A percentile compares a stretch with the other conserved stretches of the same genome.
These are phyloP conservation scores for Aleurites moluccanus DNA, from an alignment of 441 rosid species.

Conservation along the genomic window DNA sequence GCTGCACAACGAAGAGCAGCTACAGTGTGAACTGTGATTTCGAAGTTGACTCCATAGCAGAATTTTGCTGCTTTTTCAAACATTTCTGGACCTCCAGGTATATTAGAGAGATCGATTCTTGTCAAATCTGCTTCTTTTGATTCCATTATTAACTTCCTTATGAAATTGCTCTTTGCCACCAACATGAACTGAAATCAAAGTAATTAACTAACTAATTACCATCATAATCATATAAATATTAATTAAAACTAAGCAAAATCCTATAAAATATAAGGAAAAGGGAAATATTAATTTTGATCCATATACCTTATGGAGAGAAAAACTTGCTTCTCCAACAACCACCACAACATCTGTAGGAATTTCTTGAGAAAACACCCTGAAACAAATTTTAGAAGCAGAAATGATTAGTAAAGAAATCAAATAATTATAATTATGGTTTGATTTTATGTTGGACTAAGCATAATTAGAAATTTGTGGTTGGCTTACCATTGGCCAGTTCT, in stretches of 20 bases:
- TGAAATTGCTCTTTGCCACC: too few relatives aligned
- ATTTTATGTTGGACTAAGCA: background rate
- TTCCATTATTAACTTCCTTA: too few relatives aligned
- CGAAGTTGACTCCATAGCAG: slow-evolving; percentile 87
- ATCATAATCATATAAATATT: too few relatives aligned
- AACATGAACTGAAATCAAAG: slow-evolving; percentile 12
- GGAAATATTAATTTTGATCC: background rate
- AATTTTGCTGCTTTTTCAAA: slow-evolving; percentile 85
- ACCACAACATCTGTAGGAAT: slow-evolving; percentile 74
- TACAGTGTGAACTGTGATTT: slow-evolving; percentile 79
- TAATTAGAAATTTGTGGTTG: background rate
- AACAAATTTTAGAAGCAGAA: background rate
- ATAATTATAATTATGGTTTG: background rate
- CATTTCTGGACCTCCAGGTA: slow-evolving; percentile 83
- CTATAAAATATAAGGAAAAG: too few relatives aligned
- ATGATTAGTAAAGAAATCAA: background rate
- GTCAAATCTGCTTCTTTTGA: too few relatives aligned
- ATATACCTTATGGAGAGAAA: slow-evolving; percentile 82
- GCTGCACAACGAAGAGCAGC: slow-evolving; percentile 84
- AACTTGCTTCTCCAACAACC: slow-evolving; percentile 70
- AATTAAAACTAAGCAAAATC: background rate
- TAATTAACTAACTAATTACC: too few relatives aligned
- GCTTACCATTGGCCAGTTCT: slow-evolving; percentile 88
- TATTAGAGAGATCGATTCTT: too few relatives aligned
- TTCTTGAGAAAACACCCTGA: slow-evolving; percentile 88